Conservation (phyloP, 805 yeast species). For the Candida railenensis region DNA sequence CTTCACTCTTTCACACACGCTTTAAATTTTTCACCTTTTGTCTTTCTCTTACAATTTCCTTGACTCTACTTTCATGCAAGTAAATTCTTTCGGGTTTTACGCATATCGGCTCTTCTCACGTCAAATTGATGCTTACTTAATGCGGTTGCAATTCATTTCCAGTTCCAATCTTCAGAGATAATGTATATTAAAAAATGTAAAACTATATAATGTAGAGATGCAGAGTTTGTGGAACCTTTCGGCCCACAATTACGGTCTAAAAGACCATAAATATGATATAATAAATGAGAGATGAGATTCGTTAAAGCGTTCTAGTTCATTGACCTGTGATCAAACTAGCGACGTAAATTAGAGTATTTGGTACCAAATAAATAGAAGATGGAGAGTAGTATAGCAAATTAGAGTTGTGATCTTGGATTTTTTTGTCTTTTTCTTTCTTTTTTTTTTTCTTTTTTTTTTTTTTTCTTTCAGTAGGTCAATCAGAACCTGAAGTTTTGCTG, state of each 20-base stretch:
- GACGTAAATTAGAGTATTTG: not conserved
- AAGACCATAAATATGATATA: not conserved
- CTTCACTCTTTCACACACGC: too few species aligned
- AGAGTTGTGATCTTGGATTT: not conserved
- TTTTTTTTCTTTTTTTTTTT: not conserved
- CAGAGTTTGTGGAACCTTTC: not conserved
- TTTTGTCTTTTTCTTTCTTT: not conserved
- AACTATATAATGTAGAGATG: not conserved
- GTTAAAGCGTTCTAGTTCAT: not conserved
- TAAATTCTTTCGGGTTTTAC: too few species aligned
- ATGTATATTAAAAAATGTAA: not conserved
- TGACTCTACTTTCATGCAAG: too few species aligned
- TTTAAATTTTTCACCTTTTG: too few species aligned
- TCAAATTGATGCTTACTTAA: too few species aligned
- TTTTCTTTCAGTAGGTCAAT: not conserved
- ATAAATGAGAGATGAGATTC: not conserved
- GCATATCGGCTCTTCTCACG: too few species aligned
- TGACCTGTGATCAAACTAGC: not conserved
- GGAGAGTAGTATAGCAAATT: not conserved
- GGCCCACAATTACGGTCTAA: not conserved
- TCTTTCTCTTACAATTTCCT: too few species aligned
- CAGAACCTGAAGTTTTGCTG: slow-evolving; percentile 50
- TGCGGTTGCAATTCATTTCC: too few species aligned
- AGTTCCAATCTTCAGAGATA: too few species aligned
- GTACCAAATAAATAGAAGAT: not conserved